Percentiles rank a stretch among this genome's conserved stretches.
Conservation (phyloP, 2,329 filamentous ascomycete species). For the Biscogniauxia marginata region DNA sequence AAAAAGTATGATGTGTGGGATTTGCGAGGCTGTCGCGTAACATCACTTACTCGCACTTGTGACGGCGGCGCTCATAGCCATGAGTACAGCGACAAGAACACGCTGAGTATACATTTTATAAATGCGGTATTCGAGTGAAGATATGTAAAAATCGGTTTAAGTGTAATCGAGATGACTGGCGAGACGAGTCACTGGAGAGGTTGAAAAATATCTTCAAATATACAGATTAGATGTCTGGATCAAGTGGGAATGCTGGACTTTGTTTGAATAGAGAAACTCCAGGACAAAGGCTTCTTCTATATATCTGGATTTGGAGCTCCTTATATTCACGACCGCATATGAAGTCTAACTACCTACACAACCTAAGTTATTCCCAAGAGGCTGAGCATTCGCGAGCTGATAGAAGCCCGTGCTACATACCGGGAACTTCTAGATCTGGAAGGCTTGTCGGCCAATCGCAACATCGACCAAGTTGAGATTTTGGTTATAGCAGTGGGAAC, state of each 20-base stretch:
- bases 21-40: not conserved
- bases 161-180: too few relatives aligned
- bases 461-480: not conserved
- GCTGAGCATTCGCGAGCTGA: not conserved
- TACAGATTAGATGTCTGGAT: too few relatives aligned
- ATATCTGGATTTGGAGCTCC: too few relatives aligned
- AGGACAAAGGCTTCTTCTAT: too few relatives aligned
- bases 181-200: too few relatives aligned
- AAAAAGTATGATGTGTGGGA: too few relatives aligned
- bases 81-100: conserved; percentile 2
- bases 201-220: too few relatives aligned
- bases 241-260: too few relatives aligned
- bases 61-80: conserved; percentile 3
- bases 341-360: conserved; percentile 17
- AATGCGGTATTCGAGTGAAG: not conserved
- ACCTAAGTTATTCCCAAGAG: conserved; percentile 5
- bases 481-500: not conserved
- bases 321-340: too few relatives aligned
- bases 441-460: not conserved
- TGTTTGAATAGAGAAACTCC: too few relatives aligned
- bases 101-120: conserved; percentile 8
- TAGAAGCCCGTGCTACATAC: not conserved
- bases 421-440: not conserved
- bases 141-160: not conserved
- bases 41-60: conserved; percentile 5